Base-by-base conservation (phyloP, 2,329 filamentous ascomycete genomes). In the Botrytis elliptica region DNA sequence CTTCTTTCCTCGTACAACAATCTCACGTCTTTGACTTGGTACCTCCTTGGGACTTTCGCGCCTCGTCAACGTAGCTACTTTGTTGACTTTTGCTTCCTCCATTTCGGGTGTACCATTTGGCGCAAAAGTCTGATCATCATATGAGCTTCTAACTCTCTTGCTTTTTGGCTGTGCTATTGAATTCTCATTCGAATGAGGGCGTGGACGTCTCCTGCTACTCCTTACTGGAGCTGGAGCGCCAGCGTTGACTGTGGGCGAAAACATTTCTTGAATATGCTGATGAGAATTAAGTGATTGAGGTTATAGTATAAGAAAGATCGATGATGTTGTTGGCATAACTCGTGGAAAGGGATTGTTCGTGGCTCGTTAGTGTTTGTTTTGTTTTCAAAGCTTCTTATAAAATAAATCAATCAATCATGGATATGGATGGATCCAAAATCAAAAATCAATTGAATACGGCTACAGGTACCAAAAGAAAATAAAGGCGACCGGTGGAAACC, bases 1-100 rank as follows among this genome's bases (percentile, higher is more conserved):
- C 81, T 91, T 91, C 80, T 91, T 91, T 16, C 87, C 85, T 75
- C 90, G 86, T 57, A 91, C 84, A 74, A 85, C 88, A 65, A 89
- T 85, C 78, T 91, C 89, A 77, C 85, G 77, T 70, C 71, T 75
- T 40, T 74, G 79, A 71, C 80, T 80, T 70, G 74, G 73, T 22
- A 76, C 67, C 62, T 77, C 77, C 70, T 71, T 75, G 5, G 76
- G 70, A 49, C 73, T 77, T 70, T 79, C 77, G 75, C 84, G 80
- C 60, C 83, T 81, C 70, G 85, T 84, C 75, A 85, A 78, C 18
- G 76, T 68, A 36, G 77, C 73, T 69, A 75, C 49, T 80, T 87
- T 89, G 76, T 87, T 84, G 70, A 85, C 80, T 80, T 88, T 89
- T 77, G 86, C 85, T 79, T 90, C 87, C 77, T 85, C 85, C 82